Evolutionary conservation across 2,329 filamentous ascomycete genomes (phyloP).

Genomic region (Fusarium redolens): DNA sequence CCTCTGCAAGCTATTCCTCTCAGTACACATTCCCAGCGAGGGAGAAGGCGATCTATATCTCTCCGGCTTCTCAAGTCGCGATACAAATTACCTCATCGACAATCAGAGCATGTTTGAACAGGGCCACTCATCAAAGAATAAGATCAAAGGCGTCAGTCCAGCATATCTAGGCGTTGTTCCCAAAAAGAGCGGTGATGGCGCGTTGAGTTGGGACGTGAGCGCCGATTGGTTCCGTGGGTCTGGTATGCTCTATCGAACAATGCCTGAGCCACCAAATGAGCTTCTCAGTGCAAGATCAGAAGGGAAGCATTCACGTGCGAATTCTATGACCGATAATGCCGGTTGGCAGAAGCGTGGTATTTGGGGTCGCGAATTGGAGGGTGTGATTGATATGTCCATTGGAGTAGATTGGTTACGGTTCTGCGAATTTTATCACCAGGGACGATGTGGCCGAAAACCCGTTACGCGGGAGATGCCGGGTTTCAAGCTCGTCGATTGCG

Average conservation of each 20-base stretch:
- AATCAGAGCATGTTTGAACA: conserved; percentile 47
- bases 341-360: conserved; percentile 49
- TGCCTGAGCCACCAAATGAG: conserved; percentile 44
- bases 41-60: conserved; percentile 48
- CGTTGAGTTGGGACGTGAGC: conserved; percentile 47
- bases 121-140: conserved; percentile 46
- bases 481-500: conserved; percentile 51
- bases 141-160: conserved; percentile 45
- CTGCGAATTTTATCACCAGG: conserved; percentile 49
- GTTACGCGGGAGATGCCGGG: conserved; percentile 43
- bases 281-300: conserved; percentile 38
- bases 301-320: conserved; percentile 34
- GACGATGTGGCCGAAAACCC: conserved; percentile 47
- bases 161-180: conserved; percentile 50
- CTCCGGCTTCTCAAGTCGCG: conserved; percentile 50
- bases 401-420: conserved; percentile 50
- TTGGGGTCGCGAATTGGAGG: conserved; percentile 50
- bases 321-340: conserved; percentile 32
- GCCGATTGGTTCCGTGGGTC: conserved; percentile 49
- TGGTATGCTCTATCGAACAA: conserved; percentile 50
- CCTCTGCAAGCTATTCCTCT: conserved; percentile 50
- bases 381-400: conserved; percentile 46
- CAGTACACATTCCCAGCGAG: conserved; percentile 48
- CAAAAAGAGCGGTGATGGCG: conserved; percentile 46
- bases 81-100: conserved; percentile 51